Evolutionary conservation across 2,329 filamentous ascomycete species (phyloP).

Genomic region (Cytospora piceicola): DNA sequence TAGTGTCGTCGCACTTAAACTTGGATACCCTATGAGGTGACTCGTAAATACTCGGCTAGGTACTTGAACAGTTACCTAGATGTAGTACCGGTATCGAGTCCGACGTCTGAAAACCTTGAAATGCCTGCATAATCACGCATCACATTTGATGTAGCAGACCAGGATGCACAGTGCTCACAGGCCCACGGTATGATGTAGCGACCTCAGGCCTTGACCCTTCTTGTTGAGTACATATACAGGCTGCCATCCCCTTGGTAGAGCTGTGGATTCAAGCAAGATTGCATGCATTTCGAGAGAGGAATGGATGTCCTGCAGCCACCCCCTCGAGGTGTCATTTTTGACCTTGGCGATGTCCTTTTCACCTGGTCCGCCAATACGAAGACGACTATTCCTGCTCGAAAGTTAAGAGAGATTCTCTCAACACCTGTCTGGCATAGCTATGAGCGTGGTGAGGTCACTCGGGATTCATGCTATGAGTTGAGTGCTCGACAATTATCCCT

Average conservation of each 20-base stretch:
- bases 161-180: no score
- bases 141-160: no score
- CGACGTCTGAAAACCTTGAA: no score
- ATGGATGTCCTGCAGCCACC: conserved; percentile 17
- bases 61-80: no score
- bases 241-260: neutral
- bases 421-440: conserved; percentile 37
- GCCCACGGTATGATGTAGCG: no score
- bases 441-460: conserved; percentile 37
- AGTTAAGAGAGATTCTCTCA: conserved; percentile 36
- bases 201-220: no score
- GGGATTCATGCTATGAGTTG: conserved; percentile 35
- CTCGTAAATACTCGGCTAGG: no score
- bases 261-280: neutral
- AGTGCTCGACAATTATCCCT: conserved; percentile 36
- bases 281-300: neutral
- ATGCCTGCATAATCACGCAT: no score
- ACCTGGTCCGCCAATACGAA: conserved; percentile 37
- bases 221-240: no score
- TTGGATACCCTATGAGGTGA: no score
- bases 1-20: no score
- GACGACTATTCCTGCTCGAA: conserved; percentile 34
- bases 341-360: conserved; percentile 43
- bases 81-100: no score
- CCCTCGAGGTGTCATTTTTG: conserved; percentile 37